These are phyloP conservation scores for Talaromyces stipitatus DNA, from an alignment of 495 filamentous ascomycete species.

Conservation along the genomic window DNA sequence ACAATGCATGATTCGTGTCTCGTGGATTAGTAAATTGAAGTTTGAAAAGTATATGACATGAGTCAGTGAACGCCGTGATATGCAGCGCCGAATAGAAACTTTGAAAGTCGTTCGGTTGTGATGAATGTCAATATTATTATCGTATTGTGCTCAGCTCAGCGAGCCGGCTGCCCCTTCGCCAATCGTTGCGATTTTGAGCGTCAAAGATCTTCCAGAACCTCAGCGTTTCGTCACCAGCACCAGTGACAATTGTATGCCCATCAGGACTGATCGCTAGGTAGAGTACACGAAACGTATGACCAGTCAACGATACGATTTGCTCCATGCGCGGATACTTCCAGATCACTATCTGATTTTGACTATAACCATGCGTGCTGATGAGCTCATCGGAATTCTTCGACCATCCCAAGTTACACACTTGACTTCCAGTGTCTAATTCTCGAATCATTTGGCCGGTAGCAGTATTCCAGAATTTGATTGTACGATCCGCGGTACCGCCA, in stretches of 20 bases:
- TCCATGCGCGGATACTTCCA: constrained; percentile 99
- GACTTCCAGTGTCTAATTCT: constrained; percentile 89
- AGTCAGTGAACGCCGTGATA: neutral
- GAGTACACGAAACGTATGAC: constrained; percentile 91
- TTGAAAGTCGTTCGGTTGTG: neutral
- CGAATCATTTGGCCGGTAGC: constrained; percentile 66
- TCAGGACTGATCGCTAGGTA: constrained; percentile 98
- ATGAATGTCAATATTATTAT: constrained; percentile 20
- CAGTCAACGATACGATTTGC: constrained; percentile 88
- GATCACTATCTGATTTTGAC: constrained; percentile 94
- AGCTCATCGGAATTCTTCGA: constrained; percentile 93
- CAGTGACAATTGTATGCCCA: constrained; percentile 86
- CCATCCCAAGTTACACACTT: constrained; percentile 97
- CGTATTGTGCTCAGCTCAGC: constrained; percentile 67
- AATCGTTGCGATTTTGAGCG: constrained; percentile 49
- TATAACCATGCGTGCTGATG: constrained; percentile 95
- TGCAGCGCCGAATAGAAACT: neutral
- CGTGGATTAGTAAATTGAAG: neutral
- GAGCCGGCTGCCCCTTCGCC: constrained; percentile 47
- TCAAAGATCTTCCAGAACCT: constrained; percentile 95
- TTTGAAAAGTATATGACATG: neutral
- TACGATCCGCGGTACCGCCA: constrained; percentile 88
- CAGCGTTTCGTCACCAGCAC: constrained; percentile 92
- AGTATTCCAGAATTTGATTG: constrained; percentile 98
- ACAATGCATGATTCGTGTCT: neutral